Base-by-base conservation (phyloP, 306 rosid species). In the Acmispon strigosus region DNA sequence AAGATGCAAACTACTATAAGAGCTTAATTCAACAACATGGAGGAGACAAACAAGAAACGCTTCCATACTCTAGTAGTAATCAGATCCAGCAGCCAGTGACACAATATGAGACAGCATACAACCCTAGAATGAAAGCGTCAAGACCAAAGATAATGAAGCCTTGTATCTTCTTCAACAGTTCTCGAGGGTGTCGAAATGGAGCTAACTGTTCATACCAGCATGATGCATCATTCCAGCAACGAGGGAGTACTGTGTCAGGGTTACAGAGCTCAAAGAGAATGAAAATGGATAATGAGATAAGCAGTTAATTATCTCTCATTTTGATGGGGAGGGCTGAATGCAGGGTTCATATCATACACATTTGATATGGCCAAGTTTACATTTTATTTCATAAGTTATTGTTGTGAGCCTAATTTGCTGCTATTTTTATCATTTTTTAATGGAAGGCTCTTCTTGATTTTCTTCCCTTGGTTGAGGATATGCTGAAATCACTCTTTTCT, bases 21-120 rank as follows among this genome's bases (percentile, higher is more conserved):
- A 91, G 86, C 84, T 83, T 90, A 80, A 94, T 94, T 83, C 99
- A 94, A 69, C 97, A 89, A 66, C 97, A 94, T 49, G 99, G 99
- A 20, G 99, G 86, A 69, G 96, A 94, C 43, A 81, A 83, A 61
- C 96, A 81, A 17, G 98, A 93, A 39, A 54, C 77, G 18, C 80
- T 18, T 24, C 75, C 91, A 47, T 84, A 78, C 70, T 74, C 75
- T 19, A 73, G 62, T 24, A 85, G 73, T 60, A 82, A 76, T 19
- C 84, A 53, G 57, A 80, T 42, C 53, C 90, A 80, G 64, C 92
- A 69, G 56, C 63, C 87, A 1, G 73, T 36, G 16, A 29, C 72
- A 53, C 90, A 79, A 70, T 92, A 81, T 70, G 96, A 90, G 54
- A 42, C 81, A 56, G 6, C 57, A 56, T 82, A 78, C 34, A 80